Percentiles rank a stretch among this genome's conserved stretches.
Evolutionary conservation across 106 monocot genomes (phyloP).

Genomic region (Acorus gramineus): DNA sequence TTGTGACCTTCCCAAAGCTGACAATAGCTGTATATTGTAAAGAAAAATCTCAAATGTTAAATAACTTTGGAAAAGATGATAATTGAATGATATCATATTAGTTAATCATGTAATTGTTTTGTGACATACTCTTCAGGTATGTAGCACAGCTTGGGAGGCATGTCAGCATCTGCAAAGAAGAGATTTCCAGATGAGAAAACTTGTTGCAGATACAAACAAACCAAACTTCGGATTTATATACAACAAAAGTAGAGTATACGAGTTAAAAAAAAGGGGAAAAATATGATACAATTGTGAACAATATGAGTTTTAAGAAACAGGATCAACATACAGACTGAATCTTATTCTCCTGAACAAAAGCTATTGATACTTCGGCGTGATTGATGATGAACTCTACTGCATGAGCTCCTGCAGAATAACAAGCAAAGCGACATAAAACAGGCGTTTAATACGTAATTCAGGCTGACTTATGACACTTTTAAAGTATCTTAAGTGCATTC

Average conservation of each 20-base stretch:
- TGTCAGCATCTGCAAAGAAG: constrained; percentile 31
- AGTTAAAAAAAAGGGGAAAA: too few relatives aligned
- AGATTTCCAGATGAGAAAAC: too few relatives aligned
- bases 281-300: too few relatives aligned
- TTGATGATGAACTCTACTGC: constrained; percentile 94
- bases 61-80: neutral
- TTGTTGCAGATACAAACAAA: too few relatives aligned
- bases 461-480: too few relatives aligned
- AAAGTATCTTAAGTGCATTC: too few relatives aligned
- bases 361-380: constrained; percentile 81
- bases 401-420: constrained; percentile 44
- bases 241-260: too few relatives aligned
- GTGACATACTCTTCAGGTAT: constrained; percentile 53
- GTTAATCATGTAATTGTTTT: neutral
- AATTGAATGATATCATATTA: neutral
- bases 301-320: too few relatives aligned
- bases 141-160: constrained; percentile 41
- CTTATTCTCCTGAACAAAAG: constrained; percentile 82
- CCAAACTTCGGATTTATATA: too few relatives aligned
- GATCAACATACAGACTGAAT: constrained; percentile 45
- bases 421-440: too few relatives aligned
- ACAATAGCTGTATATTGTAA: constrained; percentile 55
- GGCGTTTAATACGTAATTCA: too few relatives aligned
- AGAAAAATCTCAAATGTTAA: constrained; percentile 1
- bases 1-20: constrained; percentile 59